Evolutionary conservation across 805 yeast genomes (phyloP).

Genomic region (Pichia kluyveri): DNA sequence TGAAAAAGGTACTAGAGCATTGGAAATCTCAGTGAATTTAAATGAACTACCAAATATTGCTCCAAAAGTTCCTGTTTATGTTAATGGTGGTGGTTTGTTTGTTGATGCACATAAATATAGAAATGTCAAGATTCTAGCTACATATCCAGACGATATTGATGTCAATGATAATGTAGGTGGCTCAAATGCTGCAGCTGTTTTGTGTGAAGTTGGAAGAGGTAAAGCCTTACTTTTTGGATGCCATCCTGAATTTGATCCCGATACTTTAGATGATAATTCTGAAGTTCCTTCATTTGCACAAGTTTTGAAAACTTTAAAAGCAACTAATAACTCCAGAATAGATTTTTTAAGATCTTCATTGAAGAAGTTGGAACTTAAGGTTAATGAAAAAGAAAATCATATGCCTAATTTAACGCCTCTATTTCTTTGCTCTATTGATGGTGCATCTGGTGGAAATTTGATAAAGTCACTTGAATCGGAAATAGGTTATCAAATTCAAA

Average conservation of each 20-base stretch:
- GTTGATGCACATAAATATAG: conserved; percentile 56
- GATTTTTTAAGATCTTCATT: conserved; percentile 51
- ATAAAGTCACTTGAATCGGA: conserved; percentile 23
- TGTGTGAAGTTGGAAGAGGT: conserved; percentile 65
- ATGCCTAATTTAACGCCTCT: conserved; percentile 68
- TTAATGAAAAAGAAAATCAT: conserved; percentile 40
- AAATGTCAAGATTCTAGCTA: conserved; percentile 66
- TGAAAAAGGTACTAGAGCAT: conserved; percentile 67
- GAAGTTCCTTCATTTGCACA: conserved; percentile 19
- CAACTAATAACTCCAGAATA: conserved; percentile 39
- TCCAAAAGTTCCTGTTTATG: conserved; percentile 36
- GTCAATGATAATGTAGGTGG: conserved; percentile 29
- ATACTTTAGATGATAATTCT: conserved; percentile 30
- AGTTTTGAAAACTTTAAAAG: conserved; percentile 33
- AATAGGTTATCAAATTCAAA: conserved; percentile 30
- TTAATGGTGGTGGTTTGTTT: conserved; percentile 88
- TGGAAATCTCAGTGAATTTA: conserved; percentile 32
- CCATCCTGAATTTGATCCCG: conserved; percentile 80
- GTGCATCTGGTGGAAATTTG: conserved; percentile 25
- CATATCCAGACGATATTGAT: conserved; percentile 48
- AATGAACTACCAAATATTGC: conserved; percentile 22
- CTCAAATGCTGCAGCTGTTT: conserved; percentile 60
- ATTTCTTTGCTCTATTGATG: conserved; percentile 36
- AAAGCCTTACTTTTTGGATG: conserved; percentile 70
- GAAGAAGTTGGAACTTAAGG: conserved; percentile 54